Base-by-base conservation (phyloP, 2,329 filamentous ascomycete genomes). In the Alternaria conjuncta region DNA sequence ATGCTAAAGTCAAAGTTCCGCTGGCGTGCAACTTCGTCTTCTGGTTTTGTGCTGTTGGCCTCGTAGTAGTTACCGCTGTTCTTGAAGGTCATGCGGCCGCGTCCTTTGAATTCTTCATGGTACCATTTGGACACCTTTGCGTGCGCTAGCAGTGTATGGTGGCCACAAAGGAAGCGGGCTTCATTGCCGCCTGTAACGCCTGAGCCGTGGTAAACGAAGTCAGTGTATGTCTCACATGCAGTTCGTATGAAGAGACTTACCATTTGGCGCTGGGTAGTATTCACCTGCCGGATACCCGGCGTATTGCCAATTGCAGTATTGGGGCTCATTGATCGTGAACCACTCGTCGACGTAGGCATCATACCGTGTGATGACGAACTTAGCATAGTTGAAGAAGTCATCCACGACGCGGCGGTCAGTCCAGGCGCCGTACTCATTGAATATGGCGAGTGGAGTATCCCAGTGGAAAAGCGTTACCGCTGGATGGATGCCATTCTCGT, bases 221-320 rank as follows among this genome's bases (percentile, higher is more conserved):
- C 36, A 41, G 36, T 41, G 36, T 41, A 41, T 41, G 8, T 11
- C n/a, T 18, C 36, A 11, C 5, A 18, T 6, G 36, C 5, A 18
- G 15, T 41, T 18, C n/a, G 9, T 18, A 41, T n/a, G 15, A 41
- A 41, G n/a, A 41, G 15, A 41, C 9, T 41, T 41, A 41, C 36
- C 75, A 55, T 82, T 79, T 30, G 84, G 84, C 1, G 81, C 80
- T 15, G 83, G 83, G 43, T 84, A 84, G 63, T 82, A 81, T 13
- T 79, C 70, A 6, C 84, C 82, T 13, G 80, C 79, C 3, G 81
- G 82, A 45, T 84, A 84, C 57, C 68, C 70, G 2, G 76, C 73
- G 67, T 83, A 85, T 68, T 85, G 83, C 82, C 82, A 84, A 60
- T 84, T 82, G 62, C 83, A 84, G 72, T 84, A 82, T 67, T 83